These are phyloP conservation scores for Candida broadrunensis DNA, from an alignment of 805 yeast genomes.

Conservation along the genomic window DNA sequence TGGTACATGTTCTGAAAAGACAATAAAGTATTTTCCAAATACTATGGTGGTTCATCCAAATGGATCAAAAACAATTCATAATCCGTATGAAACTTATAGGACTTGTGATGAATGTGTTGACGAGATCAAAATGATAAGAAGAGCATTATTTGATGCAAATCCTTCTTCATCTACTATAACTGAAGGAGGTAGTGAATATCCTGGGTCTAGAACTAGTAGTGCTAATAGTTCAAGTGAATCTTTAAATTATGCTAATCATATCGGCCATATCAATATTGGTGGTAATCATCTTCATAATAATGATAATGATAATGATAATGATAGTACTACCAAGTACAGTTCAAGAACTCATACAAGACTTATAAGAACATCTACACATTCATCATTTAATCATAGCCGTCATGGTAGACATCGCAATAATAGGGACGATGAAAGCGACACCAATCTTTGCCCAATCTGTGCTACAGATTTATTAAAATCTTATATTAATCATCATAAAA, in stretches of 20 bases:
- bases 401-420: constrained; percentile 5
- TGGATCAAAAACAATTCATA: constrained; percentile 44
- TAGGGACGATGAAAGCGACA: constrained; percentile 26
- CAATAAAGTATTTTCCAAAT: constrained; percentile 54
- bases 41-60: constrained; percentile 59
- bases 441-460: constrained; percentile 40
- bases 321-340: constrained; percentile 17
- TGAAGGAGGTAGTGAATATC: background rate
- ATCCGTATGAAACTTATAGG: constrained; percentile 57
- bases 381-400: constrained; percentile 10
- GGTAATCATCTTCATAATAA: background rate
- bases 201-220: constrained; percentile 1
- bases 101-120: constrained; percentile 74
- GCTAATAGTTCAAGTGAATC: background rate
- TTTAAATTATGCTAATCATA: background rate
- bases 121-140: constrained; percentile 52
- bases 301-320: constrained; percentile 2
- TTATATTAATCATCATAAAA: constrained; percentile 14
- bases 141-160: constrained; percentile 28
- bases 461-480: constrained; percentile 25
- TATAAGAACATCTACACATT: constrained; percentile 17
- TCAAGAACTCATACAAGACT: constrained; percentile 15
- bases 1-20: constrained; percentile 57
- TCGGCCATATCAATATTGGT: background rate
- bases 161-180: background rate